Percentiles rank a stretch among this genome's conserved stretches.
These are phyloP conservation scores for Chlorophyllum brunneum DNA, from an alignment of 768 basidiomycete genomes.

Conservation along the genomic window DNA sequence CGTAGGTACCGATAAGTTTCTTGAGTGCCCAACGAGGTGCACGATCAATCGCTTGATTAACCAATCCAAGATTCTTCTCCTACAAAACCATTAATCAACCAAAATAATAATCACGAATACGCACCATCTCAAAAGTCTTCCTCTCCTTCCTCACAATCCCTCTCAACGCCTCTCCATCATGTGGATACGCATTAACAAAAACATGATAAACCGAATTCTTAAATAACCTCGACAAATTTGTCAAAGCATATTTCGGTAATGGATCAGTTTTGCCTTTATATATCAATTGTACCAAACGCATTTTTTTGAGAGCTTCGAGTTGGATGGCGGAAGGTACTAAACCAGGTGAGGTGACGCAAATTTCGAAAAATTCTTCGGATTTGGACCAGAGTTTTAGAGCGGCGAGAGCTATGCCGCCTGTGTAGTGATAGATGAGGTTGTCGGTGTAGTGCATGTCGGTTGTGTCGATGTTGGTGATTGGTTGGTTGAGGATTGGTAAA, in stretches of 20 bases:
- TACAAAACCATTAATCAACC: conserved; percentile 21
- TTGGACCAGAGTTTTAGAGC: conserved; percentile 63
- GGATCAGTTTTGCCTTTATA: conserved; percentile 64
- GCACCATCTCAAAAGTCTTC: conserved; percentile 48
- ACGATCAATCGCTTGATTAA: conserved; percentile 60
- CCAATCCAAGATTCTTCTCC: conserved; percentile 73
- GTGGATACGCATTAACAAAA: conserved; percentile 66
- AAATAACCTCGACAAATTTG: conserved; percentile 51
- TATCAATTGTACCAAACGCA: conserved; percentile 75
- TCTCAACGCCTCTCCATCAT: conserved; percentile 40
- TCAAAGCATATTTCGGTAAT: conserved; percentile 74
- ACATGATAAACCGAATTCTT: conserved; percentile 64
- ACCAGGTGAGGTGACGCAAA: conserved; percentile 64
- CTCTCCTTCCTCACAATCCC: conserved; percentile 52
- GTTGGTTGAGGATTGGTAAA: conserved; percentile 54
- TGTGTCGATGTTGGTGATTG: conserved; percentile 64
- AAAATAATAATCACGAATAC: conserved; percentile 15
- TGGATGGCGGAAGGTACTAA: conserved; percentile 63
- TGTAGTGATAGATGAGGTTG: conserved; percentile 82
- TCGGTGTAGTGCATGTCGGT: conserved; percentile 75
- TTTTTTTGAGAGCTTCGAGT: conserved; percentile 84
- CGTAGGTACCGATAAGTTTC: conserved; percentile 79
- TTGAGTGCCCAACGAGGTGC: conserved; percentile 77
- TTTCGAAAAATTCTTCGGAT: conserved; percentile 79
- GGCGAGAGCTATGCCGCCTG: conserved; percentile 66